Evolutionary conservation across 179 eudicot species (phyloP).

Genomic region (Patellifolia procumbens): DNA sequence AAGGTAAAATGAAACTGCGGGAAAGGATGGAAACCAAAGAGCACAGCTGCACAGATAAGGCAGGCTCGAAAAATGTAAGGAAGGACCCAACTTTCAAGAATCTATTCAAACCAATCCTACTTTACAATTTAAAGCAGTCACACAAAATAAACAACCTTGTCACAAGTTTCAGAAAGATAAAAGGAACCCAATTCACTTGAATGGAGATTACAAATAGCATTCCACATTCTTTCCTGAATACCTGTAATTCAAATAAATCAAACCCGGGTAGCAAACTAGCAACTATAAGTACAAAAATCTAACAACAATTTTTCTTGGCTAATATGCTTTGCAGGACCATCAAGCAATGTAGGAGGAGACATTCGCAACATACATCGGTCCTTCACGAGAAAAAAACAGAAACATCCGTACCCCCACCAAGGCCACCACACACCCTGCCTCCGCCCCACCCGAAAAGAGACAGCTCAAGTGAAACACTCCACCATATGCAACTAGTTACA

Average conservation of each 20-base stretch:
- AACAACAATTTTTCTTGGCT: not conserved
- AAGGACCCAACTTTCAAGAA: not conserved
- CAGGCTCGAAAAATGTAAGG: not conserved
- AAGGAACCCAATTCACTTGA: not conserved
- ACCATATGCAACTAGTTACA: not conserved
- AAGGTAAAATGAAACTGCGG: not conserved
- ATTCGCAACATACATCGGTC: not conserved
- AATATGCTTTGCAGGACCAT: not conserved
- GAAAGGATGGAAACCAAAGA: not conserved
- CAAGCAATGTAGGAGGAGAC: constrained; percentile 18
- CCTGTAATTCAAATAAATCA: not conserved
- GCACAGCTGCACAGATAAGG: not conserved
- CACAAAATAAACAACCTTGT: not conserved
- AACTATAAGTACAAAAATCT: not conserved
- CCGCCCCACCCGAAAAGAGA: constrained; percentile 2
- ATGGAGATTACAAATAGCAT: not conserved
- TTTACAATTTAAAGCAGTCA: not conserved
- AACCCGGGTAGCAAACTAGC: not conserved
- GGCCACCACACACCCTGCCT: not conserved
- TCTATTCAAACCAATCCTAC: not conserved
- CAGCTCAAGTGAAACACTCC: constrained; percentile 4
- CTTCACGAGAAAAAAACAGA: not conserved
- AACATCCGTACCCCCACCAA: constrained; percentile 14
- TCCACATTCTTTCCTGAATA: not conserved
- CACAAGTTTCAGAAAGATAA: not conserved